Evolutionary conservation across 345 rosid genomes (phyloP), one percentile per base, ranked within the genome.

Genomic region (Brassica nigra): DNA sequence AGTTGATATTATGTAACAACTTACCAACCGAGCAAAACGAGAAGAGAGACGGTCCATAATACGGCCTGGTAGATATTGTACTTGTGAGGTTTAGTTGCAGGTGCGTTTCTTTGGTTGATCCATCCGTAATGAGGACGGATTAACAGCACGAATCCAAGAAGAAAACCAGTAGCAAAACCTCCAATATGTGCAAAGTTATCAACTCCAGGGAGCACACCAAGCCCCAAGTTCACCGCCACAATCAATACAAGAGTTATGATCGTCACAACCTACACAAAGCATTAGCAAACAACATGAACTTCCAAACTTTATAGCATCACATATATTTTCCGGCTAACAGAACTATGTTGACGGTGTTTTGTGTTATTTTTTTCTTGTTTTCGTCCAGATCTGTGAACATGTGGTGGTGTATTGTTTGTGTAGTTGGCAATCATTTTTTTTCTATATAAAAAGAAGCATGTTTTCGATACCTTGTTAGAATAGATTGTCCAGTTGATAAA

Each of bases 171-270:
- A 52, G 78, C 81, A 85, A 95, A 93, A 36, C 99, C 99, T 78
- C 99, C 99, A 39, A 93, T 87, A 61, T 95, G 99, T 74, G 99
- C 97, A 85, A 91, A 95, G 82, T 93, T 95, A 88, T 95, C 99
- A 12, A 95, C 97, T 9, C 90, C 95, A 0, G 99, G 99, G 63
- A 95, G 91, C 70, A 91, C 88, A 80, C 99, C 99, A 5, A 95
- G 89, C 3, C 91, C 98, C 84, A 95, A 89, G 84, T 95, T 95
- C 57, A 93, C 75, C 47, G 84, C 86, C 37, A 89, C 88, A 86
- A 95, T 87, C 68, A 89, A 9, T 12, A 90, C 44, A 49, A 95
- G 98, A 73, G 91, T 90, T 54, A 89, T 31, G 52, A 95, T 79
- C 7, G 91, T 85, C 75, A 94, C 89, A 58, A 86, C 83, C 99